Conservation (phyloP, 108 stramenopile genomes). For the Licmophora abbreviata region DNA sequence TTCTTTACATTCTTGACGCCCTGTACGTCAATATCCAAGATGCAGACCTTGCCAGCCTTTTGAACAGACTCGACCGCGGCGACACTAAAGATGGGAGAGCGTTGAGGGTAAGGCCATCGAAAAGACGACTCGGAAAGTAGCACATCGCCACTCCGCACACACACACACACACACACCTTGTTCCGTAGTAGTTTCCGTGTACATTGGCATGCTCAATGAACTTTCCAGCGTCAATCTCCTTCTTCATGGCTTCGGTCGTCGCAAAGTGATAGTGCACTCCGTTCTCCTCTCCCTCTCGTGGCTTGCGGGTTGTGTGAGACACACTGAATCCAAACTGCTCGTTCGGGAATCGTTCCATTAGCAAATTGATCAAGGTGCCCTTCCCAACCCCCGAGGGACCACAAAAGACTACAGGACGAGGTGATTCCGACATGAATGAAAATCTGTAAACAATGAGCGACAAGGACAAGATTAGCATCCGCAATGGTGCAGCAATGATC, state of each 20-base stretch:
- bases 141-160: neutral
- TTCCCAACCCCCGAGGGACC: slow-evolving; percentile 39
- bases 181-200: slow-evolving; percentile 95
- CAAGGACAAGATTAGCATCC: too few relatives aligned
- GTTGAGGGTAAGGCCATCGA: neutral
- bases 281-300: slow-evolving; percentile 80
- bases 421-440: too few relatives aligned
- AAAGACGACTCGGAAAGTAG: neutral
- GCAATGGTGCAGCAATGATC: too few relatives aligned
- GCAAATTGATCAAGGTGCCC: slow-evolving; percentile 71
- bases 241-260: slow-evolving; percentile 71
- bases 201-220: slow-evolving; percentile 89
- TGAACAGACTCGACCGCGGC: slow-evolving; percentile 78
- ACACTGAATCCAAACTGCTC: slow-evolving; percentile 78
- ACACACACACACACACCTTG: slow-evolving; percentile 11
- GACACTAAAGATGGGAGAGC: slow-evolving; percentile 21
- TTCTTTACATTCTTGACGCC: slow-evolving; percentile 66
- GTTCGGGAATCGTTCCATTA: slow-evolving; percentile 59
- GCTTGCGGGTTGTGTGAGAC: slow-evolving; percentile 90
- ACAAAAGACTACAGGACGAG: slow-evolving; percentile 44
- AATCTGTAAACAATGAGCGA: too few relatives aligned
- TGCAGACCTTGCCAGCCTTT: slow-evolving; percentile 75
- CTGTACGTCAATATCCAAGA: slow-evolving; percentile 92
- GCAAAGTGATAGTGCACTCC: slow-evolving; percentile 92
- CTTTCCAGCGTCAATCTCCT: slow-evolving; percentile 70